phyloP scores from a whole-genome alignment of 2,329 filamentous ascomycete genomes.

The Colletotrichum kahawae region DNA sequence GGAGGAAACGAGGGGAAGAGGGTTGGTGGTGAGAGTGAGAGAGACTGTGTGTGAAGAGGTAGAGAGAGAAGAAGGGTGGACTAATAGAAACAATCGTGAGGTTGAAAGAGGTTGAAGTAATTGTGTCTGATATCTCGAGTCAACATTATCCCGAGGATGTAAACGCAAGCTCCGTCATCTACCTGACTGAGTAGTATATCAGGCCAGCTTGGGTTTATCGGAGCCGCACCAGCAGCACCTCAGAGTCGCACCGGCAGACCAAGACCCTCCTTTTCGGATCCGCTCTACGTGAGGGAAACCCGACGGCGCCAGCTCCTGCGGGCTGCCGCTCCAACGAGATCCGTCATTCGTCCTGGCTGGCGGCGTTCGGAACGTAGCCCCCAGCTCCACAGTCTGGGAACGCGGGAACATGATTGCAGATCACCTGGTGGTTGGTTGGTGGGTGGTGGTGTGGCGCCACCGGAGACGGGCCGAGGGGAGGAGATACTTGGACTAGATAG shows the following conservation, averaged over 20 bases:
- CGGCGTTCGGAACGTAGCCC: neutral
- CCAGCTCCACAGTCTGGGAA: neutral
- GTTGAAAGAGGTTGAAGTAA: constrained; percentile 2
- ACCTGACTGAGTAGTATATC: neutral
- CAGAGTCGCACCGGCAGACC: too few relatives aligned
- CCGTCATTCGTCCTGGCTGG: neutral
- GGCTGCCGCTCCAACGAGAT: neutral
- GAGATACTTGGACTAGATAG: neutral
- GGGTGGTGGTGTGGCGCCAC: neutral
- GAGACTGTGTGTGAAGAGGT: neutral
- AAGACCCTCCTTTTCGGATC: neutral
- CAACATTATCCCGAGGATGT: neutral
- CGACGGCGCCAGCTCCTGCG: neutral
- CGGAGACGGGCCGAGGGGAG: neutral
- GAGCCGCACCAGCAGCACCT: neutral
- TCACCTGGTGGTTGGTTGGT: neutral
- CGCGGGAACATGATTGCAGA: neutral
- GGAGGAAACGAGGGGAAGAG: neutral
- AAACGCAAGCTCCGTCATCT: neutral
- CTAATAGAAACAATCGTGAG: neutral
- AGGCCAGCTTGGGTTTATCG: neutral
- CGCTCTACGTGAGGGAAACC: neutral
- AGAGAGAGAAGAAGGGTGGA: neutral
- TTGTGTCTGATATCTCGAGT: neutral
- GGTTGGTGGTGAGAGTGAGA: neutral